Evolutionary conservation across 2,329 filamentous ascomycete genomes (phyloP).

Genomic region (Colletotrichum sp.): DNA sequence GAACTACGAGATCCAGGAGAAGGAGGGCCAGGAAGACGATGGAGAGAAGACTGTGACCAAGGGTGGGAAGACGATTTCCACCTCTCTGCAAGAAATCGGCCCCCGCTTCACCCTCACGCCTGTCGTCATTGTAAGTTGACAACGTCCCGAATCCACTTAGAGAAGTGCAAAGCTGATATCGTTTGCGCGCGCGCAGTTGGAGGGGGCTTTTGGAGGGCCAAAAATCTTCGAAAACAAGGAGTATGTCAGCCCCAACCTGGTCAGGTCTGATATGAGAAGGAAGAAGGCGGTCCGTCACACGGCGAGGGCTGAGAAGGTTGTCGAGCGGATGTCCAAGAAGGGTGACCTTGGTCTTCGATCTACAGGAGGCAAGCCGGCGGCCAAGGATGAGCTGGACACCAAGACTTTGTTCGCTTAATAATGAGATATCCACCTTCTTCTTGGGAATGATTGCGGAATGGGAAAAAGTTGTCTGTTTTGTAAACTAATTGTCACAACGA

Average conservation of each 20-base stretch:
- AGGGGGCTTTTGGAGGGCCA: slow-evolving; percentile 92
- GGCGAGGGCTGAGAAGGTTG: slow-evolving; percentile 73
- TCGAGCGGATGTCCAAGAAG: slow-evolving; percentile 77
- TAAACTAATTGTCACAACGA: neutral
- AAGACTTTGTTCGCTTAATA: slow-evolving; percentile 74
- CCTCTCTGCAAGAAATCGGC: slow-evolving; percentile 90
- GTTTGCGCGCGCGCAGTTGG: slow-evolving; percentile 56
- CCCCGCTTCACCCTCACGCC: slow-evolving; percentile 92
- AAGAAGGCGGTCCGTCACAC: slow-evolving; percentile 81
- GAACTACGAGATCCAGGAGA: slow-evolving; percentile 80
- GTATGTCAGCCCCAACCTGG: slow-evolving; percentile 95
- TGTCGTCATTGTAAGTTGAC: neutral
- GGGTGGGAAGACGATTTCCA: slow-evolving; percentile 68
- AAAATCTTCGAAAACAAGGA: slow-evolving; percentile 99
- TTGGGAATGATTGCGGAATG: neutral
- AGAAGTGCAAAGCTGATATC: neutral
- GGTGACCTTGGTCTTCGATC: slow-evolving; percentile 77
- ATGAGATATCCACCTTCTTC: neutral
- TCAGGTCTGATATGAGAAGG: slow-evolving; percentile 80
- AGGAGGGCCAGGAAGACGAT: slow-evolving; percentile 28
- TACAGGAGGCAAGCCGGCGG: slow-evolving; percentile 65
- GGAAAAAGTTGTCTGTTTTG: neutral
- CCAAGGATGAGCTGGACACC: slow-evolving; percentile 76
- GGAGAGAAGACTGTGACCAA: slow-evolving; percentile 43
- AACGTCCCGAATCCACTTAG: slow-evolving; percentile 30